Base-by-base conservation (phyloP, 352 stramenopile genomes). In the Globisporangium cystogenes region DNA sequence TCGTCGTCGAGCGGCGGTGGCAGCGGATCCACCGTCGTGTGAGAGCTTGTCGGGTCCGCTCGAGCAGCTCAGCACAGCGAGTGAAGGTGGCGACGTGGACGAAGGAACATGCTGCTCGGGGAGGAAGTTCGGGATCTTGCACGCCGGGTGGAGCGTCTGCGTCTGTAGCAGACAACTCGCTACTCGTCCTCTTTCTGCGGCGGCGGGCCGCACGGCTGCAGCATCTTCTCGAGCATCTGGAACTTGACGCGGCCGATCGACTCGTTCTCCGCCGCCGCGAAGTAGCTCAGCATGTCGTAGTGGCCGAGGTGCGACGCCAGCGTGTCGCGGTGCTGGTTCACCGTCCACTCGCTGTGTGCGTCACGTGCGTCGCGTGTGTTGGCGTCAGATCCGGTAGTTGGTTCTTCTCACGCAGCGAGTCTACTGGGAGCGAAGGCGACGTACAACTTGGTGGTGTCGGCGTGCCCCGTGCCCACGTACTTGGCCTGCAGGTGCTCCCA, bases 241-340 rank as follows among this genome's bases (percentile, higher is more conserved):
- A 62, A 71, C 48, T 90, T 84, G 37, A 97, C 82, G 52, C 96
- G 86, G 43, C 93, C 96, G 51, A 98, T 77, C 24, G 89, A 93
- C 70, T 98, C 91, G 72, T 99, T 99, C 76, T 99, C 92, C 15
- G 96, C 96, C 36, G 98, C 94, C 10, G 96, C 93, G 67, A 98
- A 98, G 73, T 99, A 99, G 26, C 74, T 87, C 8, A 99, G 64
- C 85, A 99, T 96, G 79, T 99, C 96, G 59, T 94, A 93, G 71
- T 99, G 96, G 26, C 96, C 96, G 26, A 99, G 64, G 64, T 99
- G 95, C 48, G 88, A 98, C 7, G 97, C 96, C 36, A 98, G 76
- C 8, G 96, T 98, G 72, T 99, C 97, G 14, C 97, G 93, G 70
- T 99, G 96, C 76, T 99, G 95, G 74, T 99, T 99, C 20, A 96